A percentile compares a stretch with the other conserved stretches of the same genome.
These are phyloP conservation scores for Citrus inodora DNA, from an alignment of 345 rosid species.

Conservation along the genomic window DNA sequence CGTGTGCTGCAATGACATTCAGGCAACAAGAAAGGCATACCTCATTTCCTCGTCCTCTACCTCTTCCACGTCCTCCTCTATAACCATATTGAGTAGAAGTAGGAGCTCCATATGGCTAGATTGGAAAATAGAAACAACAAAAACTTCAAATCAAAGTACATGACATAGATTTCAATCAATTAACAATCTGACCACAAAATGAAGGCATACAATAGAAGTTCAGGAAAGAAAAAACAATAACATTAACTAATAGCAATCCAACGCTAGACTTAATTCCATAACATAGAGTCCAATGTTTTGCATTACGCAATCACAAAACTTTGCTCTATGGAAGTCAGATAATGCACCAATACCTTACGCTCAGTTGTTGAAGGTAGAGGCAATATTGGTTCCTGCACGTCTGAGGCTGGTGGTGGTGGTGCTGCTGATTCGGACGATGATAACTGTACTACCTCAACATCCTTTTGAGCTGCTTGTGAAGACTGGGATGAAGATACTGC, in stretches of 20 bases:
- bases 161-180: neutral
- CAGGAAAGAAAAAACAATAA: neutral
- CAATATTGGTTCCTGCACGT: slow-evolving; percentile 28
- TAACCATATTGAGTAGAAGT: slow-evolving; percentile 8
- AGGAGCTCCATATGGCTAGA: slow-evolving; percentile 20
- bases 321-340: neutral
- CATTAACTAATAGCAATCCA: neutral
- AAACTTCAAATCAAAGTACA: neutral
- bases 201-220: neutral
- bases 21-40: slow-evolving; percentile 8
- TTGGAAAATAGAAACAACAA: neutral
- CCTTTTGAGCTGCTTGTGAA: slow-evolving; percentile 31
- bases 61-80: slow-evolving; percentile 30
- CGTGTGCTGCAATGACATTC: neutral
- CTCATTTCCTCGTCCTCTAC: slow-evolving; percentile 27
- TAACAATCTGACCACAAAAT: neutral
- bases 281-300: neutral
- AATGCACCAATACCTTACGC: slow-evolving; percentile 21
- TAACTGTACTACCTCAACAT: slow-evolving; percentile 29
- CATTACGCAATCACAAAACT: neutral
- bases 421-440: slow-evolving; percentile 16
- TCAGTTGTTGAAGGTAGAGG: slow-evolving; percentile 32
- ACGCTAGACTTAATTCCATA: neutral
- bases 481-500: slow-evolving; percentile 16
- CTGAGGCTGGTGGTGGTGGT: slow-evolving; percentile 2